Evolutionary conservation across 768 basidiomycete genomes (phyloP), one percentile per base, ranked within the genome.

Genomic region (Macrolepiota fuliginosa): DNA sequence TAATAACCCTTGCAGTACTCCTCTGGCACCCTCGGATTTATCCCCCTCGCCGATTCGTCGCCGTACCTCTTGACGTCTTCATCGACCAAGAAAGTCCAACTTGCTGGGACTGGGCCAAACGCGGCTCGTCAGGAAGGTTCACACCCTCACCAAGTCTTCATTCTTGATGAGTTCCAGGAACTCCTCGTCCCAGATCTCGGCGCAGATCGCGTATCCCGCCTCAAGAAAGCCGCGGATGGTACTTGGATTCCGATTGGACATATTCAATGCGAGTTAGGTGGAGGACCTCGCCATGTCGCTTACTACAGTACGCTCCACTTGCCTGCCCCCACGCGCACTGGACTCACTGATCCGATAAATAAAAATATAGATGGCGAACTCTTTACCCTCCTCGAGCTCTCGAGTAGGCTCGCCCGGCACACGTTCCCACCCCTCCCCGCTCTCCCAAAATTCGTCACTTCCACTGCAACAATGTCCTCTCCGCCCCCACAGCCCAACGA

Each of bases 101-200:
- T 92, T 50, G 70, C 68, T 13, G 85, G 83, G 1, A 76, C 78
- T 0, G 91, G 92, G 0, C 90, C 90, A 1, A 80, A 91, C 68
- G 67, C 70, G 5, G 81, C 81, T 19, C 81, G 93, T 36, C 94
- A 95, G 69, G 82, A 86, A 58, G 72, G 76, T 4, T 80, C 91
- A 3, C 94, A 95, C 69, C 89, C 91, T 0, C 93, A 94, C 73
- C 89, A 94, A 67, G 84, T 87, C 36, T 67, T 81, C 60, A 67
- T 86, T 13, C 79, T 83, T 42, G 71, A 79, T 32, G 72, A 76
- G 17, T 76, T 79, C 52, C 68, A 76, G 27, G 89, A 91, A 64
- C 73, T 94, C 12, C 79, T 92, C 47, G 79, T 92, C 1, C 85
- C 90, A 1, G 91, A 94, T 71, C 76, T 95, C 5, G 92, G 92